Conservation (phyloP, 2,329 filamentous ascomycete genomes). For the Alternaria sp. region DNA sequence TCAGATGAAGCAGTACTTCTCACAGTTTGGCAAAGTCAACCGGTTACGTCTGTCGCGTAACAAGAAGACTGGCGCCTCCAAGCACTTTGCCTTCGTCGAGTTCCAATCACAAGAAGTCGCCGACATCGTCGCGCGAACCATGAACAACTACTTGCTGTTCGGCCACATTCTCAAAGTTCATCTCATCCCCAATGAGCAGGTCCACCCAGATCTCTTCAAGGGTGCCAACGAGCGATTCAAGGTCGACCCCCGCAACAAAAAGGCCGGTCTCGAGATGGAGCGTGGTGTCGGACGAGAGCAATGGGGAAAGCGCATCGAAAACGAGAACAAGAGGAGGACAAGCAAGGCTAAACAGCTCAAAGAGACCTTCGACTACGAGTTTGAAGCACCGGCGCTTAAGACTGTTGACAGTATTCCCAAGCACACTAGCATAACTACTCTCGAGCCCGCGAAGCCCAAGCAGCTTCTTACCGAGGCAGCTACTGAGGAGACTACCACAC, state of each 20-base stretch:
- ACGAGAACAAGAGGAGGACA: constrained; percentile 75
- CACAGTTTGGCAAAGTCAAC: constrained; percentile 86
- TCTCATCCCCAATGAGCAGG: constrained; percentile 75
- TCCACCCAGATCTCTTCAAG: constrained; percentile 86
- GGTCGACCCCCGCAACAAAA: constrained; percentile 84
- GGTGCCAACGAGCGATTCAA: constrained; percentile 92
- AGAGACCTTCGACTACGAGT: constrained; percentile 84
- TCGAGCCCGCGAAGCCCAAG: constrained; percentile 38
- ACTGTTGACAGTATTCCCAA: constrained; percentile 57
- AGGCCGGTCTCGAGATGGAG: constrained; percentile 78
- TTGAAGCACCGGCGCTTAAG: constrained; percentile 77
- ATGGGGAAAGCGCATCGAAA: constrained; percentile 80
- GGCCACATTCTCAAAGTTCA: constrained; percentile 93
- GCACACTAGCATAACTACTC: constrained; percentile 26
- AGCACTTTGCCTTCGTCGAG: constrained; percentile 95
- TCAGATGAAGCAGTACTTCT: constrained; percentile 92
- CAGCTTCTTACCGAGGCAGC: constrained; percentile 37
- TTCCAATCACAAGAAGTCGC: constrained; percentile 82
- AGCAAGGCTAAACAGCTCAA: constrained; percentile 78
- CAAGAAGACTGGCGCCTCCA: constrained; percentile 87
- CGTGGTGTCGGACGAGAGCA: constrained; percentile 75
- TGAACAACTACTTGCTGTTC: constrained; percentile 97
- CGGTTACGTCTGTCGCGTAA: constrained; percentile 87
- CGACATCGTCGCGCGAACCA: constrained; percentile 90
- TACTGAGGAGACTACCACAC: constrained; percentile 26